A percentile compares a stretch with the other conserved stretches of the same genome.
Conservation (phyloP, 371 early-diverging fungal genomes). For the Mortierella sp. region DNA sequence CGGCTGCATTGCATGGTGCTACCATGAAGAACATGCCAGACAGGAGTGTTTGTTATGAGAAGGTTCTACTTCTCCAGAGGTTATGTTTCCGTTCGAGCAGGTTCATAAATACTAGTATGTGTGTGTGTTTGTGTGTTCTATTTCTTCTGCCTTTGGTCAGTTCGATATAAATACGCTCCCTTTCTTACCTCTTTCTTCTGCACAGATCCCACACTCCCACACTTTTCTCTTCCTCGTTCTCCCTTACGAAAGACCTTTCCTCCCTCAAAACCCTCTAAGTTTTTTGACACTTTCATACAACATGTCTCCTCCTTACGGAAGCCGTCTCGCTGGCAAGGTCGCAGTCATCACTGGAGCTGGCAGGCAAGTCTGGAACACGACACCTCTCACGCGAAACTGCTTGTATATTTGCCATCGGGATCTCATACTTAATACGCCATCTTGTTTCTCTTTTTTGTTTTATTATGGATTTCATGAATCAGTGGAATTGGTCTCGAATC, state of each 20-base stretch:
- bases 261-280: background rate
- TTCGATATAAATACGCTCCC: too few species aligned
- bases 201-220: background rate
- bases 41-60: too few species aligned
- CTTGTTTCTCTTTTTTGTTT: background rate
- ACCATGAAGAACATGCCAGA: too few species aligned
- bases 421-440: background rate
- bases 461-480: background rate
- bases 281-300: too few species aligned
- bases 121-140: too few species aligned
- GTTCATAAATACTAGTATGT: too few species aligned
- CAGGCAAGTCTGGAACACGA: constrained; percentile 60
- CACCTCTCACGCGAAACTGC: background rate
- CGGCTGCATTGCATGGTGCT: too few species aligned
- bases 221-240: background rate
- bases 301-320: constrained; percentile 46
- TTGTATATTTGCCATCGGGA: too few species aligned
- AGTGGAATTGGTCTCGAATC: constrained; percentile 90
- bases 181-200: background rate
- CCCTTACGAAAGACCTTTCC: too few species aligned
- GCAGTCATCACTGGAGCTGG: constrained; percentile 90
- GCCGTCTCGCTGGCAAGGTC: constrained; percentile 77
- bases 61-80: too few species aligned
- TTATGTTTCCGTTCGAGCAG: too few species aligned
- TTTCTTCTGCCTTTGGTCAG: background rate